These are phyloP conservation scores for Bromus sterilis DNA, from an alignment of 176 grass and related monocot genomes.

Conservation along the genomic window DNA sequence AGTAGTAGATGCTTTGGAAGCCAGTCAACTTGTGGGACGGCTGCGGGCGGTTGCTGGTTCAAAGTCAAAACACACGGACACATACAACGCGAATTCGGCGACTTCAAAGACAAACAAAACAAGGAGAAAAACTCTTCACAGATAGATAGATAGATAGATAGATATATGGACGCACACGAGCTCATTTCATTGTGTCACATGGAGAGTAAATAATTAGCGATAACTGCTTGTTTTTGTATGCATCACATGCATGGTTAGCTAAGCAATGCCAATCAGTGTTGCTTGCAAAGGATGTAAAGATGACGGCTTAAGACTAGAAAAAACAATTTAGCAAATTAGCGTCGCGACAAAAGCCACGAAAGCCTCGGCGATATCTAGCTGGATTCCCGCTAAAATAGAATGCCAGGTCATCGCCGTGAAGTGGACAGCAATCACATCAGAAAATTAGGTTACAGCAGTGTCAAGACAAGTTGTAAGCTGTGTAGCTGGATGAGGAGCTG, in stretches of 20 bases:
- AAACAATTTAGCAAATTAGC: constrained; percentile 8
- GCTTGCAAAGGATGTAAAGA: constrained; percentile 29
- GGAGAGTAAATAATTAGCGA: background rate
- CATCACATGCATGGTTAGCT: constrained; percentile 36
- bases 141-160: too few species aligned
- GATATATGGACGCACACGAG: background rate
- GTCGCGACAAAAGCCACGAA: constrained; percentile 22
- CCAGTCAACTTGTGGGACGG: background rate
- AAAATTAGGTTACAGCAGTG: background rate
- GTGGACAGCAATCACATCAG: background rate
- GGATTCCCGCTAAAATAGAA: constrained; percentile 11
- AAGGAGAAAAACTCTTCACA: background rate
- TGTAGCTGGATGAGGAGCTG: background rate
- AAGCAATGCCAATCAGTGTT: constrained; percentile 4
- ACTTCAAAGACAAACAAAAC: background rate
- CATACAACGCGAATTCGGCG: background rate
- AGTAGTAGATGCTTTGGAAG: background rate
- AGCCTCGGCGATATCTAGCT: background rate
- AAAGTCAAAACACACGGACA: background rate
- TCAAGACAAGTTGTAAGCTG: background rate
- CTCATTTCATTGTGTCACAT: constrained; percentile 15
- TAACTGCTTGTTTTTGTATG: constrained; percentile 12
- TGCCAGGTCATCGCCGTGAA: constrained; percentile 1
- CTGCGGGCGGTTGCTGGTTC: background rate
- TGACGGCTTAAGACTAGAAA: background rate